A percentile compares a stretch with the other conserved stretches of the same genome.
phyloP scores from a whole-genome alignment of 306 rosid species.

The Senna tora region DNA sequence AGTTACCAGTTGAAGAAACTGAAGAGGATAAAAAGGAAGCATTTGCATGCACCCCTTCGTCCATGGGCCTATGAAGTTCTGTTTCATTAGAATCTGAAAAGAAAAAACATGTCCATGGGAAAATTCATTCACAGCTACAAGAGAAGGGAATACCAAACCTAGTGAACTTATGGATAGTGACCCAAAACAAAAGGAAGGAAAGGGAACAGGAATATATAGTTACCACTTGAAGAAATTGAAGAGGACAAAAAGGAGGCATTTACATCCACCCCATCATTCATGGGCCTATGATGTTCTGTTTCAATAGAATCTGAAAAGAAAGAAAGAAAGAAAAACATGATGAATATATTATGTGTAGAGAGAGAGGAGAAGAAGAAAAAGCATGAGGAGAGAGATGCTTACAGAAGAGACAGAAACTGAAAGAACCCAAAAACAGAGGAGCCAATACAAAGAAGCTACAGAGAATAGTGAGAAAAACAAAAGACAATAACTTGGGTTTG shows the following conservation, averaged over 20 bases:
- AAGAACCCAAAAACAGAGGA: slow-evolving; percentile 55
- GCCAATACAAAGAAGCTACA: slow-evolving; percentile 57
- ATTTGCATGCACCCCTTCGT: slow-evolving; percentile 42
- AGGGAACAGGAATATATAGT: slow-evolving; percentile 3
- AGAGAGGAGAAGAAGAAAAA: too few species aligned
- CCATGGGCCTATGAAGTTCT: slow-evolving; percentile 40
- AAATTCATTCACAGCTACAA: too few species aligned
- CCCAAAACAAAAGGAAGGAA: slow-evolving; percentile 4
- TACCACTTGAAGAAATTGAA: too few species aligned
- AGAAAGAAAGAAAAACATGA: background rate
- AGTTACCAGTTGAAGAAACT: slow-evolving; percentile 60
- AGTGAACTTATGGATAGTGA: too few species aligned
- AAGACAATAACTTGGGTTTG: slow-evolving; percentile 56
- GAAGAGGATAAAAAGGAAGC: slow-evolving; percentile 58
- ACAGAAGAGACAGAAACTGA: slow-evolving; percentile 53
- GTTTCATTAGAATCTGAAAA: slow-evolving; percentile 62
- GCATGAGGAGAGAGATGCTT: too few species aligned
- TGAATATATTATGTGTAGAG: too few species aligned
- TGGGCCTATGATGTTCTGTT: too few species aligned
- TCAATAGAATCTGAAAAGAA: background rate
- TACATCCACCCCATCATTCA: too few species aligned
- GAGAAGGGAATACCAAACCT: too few species aligned
- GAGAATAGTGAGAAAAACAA: slow-evolving; percentile 56
- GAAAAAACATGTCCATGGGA: too few species aligned
- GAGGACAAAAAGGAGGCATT: too few species aligned